phyloP scores from a whole-genome alignment of 345 rosid genomes.

The Chamaenerion angustifolium region DNA sequence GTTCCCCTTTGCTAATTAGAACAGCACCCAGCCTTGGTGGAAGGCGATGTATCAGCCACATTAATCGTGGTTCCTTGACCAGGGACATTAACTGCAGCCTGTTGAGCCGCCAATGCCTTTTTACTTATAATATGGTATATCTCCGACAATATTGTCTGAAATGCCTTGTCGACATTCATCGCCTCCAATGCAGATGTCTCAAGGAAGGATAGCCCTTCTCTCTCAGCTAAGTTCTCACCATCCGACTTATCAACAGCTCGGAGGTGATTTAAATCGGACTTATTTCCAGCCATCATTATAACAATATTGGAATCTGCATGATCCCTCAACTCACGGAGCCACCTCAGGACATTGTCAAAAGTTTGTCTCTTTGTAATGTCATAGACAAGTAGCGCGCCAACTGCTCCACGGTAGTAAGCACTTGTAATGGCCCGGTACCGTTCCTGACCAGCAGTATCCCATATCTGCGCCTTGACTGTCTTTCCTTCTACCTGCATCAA shows the following conservation, averaged over 20 bases:
- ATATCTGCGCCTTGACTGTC: conserved; percentile 68
- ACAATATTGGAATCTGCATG: conserved; percentile 72
- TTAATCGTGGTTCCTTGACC: conserved; percentile 58
- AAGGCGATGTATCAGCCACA: conserved; percentile 38
- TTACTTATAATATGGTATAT: conserved; percentile 60
- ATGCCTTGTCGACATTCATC: conserved; percentile 53
- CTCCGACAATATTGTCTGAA: conserved; percentile 49
- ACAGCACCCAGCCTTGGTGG: conserved; percentile 38
- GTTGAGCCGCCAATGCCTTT: conserved; percentile 58
- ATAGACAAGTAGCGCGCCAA: conserved; percentile 66
- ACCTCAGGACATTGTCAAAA: conserved; percentile 48
- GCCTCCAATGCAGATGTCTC: conserved; percentile 70
- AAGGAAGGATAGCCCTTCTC: conserved; percentile 56
- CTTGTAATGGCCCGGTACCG: conserved; percentile 60
- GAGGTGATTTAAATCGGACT: conserved; percentile 56
- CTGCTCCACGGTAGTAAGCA: conserved; percentile 72
- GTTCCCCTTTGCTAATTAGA: conserved; percentile 16
- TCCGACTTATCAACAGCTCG: conserved; percentile 52
- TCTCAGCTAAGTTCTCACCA: conserved; percentile 46
- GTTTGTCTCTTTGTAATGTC: conserved; percentile 77
- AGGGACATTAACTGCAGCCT: conserved; percentile 29
- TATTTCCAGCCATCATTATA: conserved; percentile 74
- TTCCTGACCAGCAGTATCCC: conserved; percentile 83
- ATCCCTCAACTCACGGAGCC: conserved; percentile 68
- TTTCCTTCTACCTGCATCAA: conserved; percentile 56